Base-by-base conservation (phyloP, 306 rosid genomes). In the Fagus crenata region DNA sequence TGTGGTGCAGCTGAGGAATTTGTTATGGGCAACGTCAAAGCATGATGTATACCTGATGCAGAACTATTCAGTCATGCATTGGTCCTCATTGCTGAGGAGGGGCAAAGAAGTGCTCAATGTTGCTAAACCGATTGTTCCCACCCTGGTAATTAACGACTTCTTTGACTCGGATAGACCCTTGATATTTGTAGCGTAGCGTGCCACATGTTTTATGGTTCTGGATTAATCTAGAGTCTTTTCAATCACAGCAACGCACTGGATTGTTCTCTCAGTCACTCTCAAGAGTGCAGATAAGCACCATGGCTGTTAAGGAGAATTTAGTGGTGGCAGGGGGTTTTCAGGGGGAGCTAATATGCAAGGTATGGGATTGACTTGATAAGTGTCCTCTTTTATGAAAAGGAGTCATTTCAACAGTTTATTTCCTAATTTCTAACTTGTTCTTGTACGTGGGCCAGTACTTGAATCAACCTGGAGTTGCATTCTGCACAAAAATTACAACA, bases 301-400 rank as follows among this genome's bases (percentile, higher is more conserved):
- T 95, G 99, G 79, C 96, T 61, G 99, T 95, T 5, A 88, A 88
- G 85, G 96, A 91, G 76, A 86, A 88, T 83, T 81, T 92, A 81
- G 74, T 92, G 79, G 93, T 89, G 69, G 97, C 92, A 5, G 99
- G 99, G 42, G 99, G 99, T 60, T 92, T 92, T 80, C 93, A 86
- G 75, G 99, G 99, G 14, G 99, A 95, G 80, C 97, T 95, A 39
- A 88, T 95, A 76, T 95, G 97, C 89, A 95, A 92, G 97, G 99
- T 92, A 84, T 53, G 86, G 60, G 18, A 49, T 6, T 18, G 1
- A 49, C 46, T 37, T 49, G 31, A 22, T 31, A 31, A 33, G 49
- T 60, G 35, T 6, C 28, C 71, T 53, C 59, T 32, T 33, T 41
- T 43, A 28, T 72, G 8, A 4, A 37, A 3, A 6, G 55, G 56